A percentile compares a stretch with the other conserved stretches of the same genome.
Conservation (phyloP, 1,139 yeast genomes). For the Fermentozyma sake region DNA sequence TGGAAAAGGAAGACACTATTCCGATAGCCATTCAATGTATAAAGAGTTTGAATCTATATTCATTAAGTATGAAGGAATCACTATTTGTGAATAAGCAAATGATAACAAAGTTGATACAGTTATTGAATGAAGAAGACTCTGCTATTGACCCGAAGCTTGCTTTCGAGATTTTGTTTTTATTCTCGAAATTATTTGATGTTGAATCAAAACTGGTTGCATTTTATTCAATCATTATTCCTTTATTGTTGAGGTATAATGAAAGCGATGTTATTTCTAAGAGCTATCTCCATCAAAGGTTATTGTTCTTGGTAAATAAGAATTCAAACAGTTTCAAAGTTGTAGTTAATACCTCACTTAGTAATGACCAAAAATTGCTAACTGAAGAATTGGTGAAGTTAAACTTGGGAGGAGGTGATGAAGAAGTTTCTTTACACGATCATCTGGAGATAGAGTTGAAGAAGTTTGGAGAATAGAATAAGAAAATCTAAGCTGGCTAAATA, state of each 20-base stretch:
- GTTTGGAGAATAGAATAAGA: conserved; percentile 20
- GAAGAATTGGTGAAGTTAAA: conserved; percentile 36
- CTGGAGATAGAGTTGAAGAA: conserved; percentile 33
- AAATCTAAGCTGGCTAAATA: too few species aligned
- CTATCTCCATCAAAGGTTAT: conserved; percentile 49
- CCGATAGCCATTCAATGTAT: conserved; percentile 55
- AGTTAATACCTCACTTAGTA: conserved; percentile 33
- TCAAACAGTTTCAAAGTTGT: conserved; percentile 52
- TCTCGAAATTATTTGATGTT: conserved; percentile 31
- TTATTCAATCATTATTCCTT: conserved; percentile 45
- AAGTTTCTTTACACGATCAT: too few species aligned
- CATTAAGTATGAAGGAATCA: conserved; percentile 20
- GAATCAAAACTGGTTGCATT: conserved; percentile 27
- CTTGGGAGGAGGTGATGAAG: conserved; percentile 4
- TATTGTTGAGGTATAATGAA: conserved; percentile 40
- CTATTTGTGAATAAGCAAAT: conserved; percentile 28
- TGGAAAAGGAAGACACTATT: conserved; percentile 26
- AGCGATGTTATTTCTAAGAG: conserved; percentile 18
- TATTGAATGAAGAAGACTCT: conserved; percentile 14
- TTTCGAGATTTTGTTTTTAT: conserved; percentile 52
- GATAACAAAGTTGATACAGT: conserved; percentile 23
- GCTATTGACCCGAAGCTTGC: conserved; percentile 34
- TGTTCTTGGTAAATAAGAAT: conserved; percentile 47
- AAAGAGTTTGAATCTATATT: conserved; percentile 47
- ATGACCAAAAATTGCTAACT: conserved; percentile 32